Base-by-base conservation (phyloP, 2,329 filamentous ascomycete genomes). In the Coniochaeta sp. region DNA sequence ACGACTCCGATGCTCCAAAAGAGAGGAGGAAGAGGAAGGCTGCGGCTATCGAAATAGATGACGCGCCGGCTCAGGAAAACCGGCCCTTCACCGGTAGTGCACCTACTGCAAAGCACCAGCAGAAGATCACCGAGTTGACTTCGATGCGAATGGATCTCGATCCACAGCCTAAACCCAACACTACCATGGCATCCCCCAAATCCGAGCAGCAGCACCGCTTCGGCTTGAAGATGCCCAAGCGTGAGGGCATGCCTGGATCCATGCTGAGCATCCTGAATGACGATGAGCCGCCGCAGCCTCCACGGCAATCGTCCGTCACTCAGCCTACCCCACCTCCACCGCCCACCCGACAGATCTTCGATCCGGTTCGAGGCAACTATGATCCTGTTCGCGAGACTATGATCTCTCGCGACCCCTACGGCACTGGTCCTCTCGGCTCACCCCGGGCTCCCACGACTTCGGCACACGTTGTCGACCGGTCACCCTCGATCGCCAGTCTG, bases 401-500 rank as follows among this genome's bases (percentile, higher is more conserved):
- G 64, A 61, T 79, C 45, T 60, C 76, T 57, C 71, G 77, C 65
- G 69, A 79, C 67, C 63, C 75, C 56, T 71, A 73, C 49, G 68
- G 70, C 52, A 72, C 72, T 7, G 71, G 65, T 22, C 59, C 76
- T 3, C 64, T 77, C 51, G 73, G 72, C 28, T 82, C 80, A 7
- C 80, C 79, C n/a, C 73, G 76, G 46, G 68, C 66, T 3, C 68
- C 70, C 12, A 61, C 68, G 48, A 28, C 45, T 6, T 48, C 45
- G 2, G 24, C 45, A 2, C 67, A 69, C n/a, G 49, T 70, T 3
- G 62, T 79, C 51, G 86, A 87, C 67, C 82, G 87, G 51, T 96
- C 92, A 4, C 91, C 92, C 1, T 92, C 92, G 3, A 96, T 96
- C 59, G 86, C 90, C 6, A 95, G 89, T 68, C 78, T 96, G 52